Percentiles rank a stretch among this genome's conserved stretches.
Evolutionary conservation across 2,329 filamentous ascomycete genomes (phyloP).

Genomic region (Cadophora sp.): DNA sequence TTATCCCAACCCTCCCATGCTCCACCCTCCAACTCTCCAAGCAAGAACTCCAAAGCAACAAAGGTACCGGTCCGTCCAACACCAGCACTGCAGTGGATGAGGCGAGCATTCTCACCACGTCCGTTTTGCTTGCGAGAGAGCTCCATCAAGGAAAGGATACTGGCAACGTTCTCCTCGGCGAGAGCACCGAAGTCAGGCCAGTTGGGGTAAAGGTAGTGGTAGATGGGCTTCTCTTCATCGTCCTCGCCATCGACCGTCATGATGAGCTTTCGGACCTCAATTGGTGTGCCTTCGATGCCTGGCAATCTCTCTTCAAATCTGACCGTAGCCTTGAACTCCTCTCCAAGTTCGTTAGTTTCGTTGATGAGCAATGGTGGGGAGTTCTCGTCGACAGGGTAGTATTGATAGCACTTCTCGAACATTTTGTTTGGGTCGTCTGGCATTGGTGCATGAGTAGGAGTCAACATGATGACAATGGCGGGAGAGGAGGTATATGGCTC

Average conservation of each 20-base stretch:
- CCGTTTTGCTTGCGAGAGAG: constrained; percentile 67
- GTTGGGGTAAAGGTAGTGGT: constrained; percentile 83
- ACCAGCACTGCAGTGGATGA: constrained; percentile 89
- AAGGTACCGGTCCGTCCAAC: constrained; percentile 96
- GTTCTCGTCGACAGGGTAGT: constrained; percentile 72
- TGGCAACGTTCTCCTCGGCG: constrained; percentile 67
- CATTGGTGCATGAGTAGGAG: constrained; percentile 71
- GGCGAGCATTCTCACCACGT: constrained; percentile 70
- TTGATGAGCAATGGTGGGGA: constrained; percentile 63
- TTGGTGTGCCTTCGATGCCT: constrained; percentile 63
- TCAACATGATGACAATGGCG: constrained; percentile 93
- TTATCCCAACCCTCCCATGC: constrained; percentile 49
- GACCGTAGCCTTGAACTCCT: constrained; percentile 73
- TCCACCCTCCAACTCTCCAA: constrained; percentile 81
- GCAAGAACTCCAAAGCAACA: constrained; percentile 91
- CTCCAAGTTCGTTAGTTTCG: constrained; percentile 67
- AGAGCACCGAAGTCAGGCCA: constrained; percentile 95
- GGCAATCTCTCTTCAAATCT: constrained; percentile 60
- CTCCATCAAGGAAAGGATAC: constrained; percentile 73
- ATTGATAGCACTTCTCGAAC: constrained; percentile 83
- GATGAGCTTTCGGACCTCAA: constrained; percentile 77
- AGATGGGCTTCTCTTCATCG: constrained; percentile 68
- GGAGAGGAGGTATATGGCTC: constrained; percentile 60
- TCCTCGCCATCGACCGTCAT: constrained; percentile 52
- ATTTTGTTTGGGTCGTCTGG: constrained; percentile 53